Conservation (phyloP, 139 green algal genomes). For the Chlamydomonas asymmetrica region DNA sequence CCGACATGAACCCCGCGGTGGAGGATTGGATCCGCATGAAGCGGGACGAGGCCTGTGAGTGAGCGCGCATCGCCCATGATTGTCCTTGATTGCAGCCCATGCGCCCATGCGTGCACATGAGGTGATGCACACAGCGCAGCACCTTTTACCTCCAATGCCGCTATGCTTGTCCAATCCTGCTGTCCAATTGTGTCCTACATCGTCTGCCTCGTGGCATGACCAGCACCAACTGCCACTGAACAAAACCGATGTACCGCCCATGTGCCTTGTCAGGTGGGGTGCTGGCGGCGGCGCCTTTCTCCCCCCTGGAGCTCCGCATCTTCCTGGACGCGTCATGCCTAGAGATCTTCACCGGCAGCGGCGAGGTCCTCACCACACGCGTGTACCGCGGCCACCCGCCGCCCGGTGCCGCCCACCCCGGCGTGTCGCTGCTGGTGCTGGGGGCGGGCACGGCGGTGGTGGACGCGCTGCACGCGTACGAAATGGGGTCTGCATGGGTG, state of each 20-base stretch:
- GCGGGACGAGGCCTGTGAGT: conserved; percentile 29
- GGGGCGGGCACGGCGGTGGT: conserved; percentile 2
- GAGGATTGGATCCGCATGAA: conserved; percentile 47
- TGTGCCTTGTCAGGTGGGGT: conserved; percentile 9
- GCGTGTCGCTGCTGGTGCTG: conserved; percentile 5
- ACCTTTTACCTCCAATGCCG: no score
- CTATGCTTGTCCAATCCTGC: no score
- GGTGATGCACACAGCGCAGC: no score
- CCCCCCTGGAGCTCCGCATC: conserved; percentile 63
- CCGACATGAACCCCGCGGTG: conserved; percentile 43
- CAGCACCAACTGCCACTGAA: no score
- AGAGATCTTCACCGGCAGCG: conserved; percentile 64
- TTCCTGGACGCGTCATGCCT: conserved; percentile 77
- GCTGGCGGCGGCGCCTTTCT: conserved; percentile 26
- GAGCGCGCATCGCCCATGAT: no score
- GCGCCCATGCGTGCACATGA: no score
- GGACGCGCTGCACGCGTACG: conserved; percentile 26
- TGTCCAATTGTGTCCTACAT: no score
- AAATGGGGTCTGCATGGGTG: neutral
- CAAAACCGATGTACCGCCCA: no score
- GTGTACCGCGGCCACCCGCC: conserved; percentile 68
- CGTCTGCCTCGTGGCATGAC: no score
- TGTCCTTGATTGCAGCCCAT: no score
- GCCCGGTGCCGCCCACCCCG: neutral
- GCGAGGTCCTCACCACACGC: conserved; percentile 68